phyloP scores from a whole-genome alignment of 2,329 filamentous ascomycete species.

The Phialocephala subalpina region DNA sequence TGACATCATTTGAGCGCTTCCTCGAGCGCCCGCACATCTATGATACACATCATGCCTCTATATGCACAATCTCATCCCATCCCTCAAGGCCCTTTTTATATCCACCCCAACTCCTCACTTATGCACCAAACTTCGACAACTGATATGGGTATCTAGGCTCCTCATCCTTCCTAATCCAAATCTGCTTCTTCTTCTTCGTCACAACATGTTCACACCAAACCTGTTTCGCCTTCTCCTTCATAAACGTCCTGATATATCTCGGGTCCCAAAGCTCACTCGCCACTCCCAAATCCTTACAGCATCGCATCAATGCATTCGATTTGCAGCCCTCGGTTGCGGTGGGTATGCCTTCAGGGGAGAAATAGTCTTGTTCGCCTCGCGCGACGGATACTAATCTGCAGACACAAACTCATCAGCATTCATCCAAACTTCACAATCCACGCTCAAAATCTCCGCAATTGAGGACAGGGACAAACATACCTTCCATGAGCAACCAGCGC shows the following conservation, averaged over 20 bases:
- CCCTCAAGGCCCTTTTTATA: neutral
- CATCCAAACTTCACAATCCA: neutral
- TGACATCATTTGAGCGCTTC: neutral
- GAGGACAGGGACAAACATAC: conserved; percentile 58
- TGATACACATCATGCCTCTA: neutral
- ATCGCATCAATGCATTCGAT: conserved; percentile 96
- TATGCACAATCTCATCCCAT: neutral
- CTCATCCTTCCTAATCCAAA: conserved; percentile 87
- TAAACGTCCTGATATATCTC: conserved; percentile 84
- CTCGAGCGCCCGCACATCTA: neutral
- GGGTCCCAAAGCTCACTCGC: conserved; percentile 98
- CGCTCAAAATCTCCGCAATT: neutral
- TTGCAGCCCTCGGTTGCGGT: conserved; percentile 97
- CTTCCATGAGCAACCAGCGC: conserved; percentile 87
- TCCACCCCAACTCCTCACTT: conserved; percentile 3
- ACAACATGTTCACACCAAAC: conserved; percentile 87
- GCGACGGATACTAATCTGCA: conserved; percentile 87
- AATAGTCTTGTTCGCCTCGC: conserved; percentile 94
- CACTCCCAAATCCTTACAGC: conserved; percentile 97
- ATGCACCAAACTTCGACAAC: conserved; percentile 48
- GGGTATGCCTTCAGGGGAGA: conserved; percentile 86
- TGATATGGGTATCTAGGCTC: conserved; percentile 71
- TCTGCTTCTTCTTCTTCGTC: conserved; percentile 89
- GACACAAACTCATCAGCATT: neutral
- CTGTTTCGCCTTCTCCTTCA: conserved; percentile 77